These are phyloP conservation scores for Chlorella sp. DNA, from an alignment of 139 green algal species.

Conservation along the genomic window DNA sequence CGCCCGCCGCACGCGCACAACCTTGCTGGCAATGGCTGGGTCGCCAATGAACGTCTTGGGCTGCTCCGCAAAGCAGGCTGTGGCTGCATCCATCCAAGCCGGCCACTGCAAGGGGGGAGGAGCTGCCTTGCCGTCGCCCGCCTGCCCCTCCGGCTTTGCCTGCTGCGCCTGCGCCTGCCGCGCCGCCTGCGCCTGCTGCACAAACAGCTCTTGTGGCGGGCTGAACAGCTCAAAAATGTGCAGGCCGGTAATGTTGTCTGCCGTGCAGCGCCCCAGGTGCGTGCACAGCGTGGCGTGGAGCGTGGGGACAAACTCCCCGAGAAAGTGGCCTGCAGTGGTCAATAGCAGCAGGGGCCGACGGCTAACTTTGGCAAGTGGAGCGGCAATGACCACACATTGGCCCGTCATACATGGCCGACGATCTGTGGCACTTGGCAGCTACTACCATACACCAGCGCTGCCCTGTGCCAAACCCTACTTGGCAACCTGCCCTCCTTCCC, in stretches of 20 bases:
- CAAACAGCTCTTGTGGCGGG: too few species aligned
- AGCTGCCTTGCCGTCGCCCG: too few species aligned
- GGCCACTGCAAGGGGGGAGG: not conserved
- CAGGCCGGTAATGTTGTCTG: not conserved
- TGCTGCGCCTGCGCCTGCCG: not conserved
- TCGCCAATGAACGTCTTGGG: not conserved
- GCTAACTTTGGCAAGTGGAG: too few species aligned
- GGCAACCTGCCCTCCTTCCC: too few species aligned
- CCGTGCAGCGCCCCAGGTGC: slow-evolving; percentile 1
- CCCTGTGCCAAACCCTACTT: too few species aligned
- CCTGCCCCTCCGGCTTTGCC: too few species aligned
- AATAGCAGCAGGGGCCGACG: too few species aligned
- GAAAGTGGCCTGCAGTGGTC: not conserved
- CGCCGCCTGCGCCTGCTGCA: not conserved
- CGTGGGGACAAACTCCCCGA: not conserved
- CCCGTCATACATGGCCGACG: too few species aligned
- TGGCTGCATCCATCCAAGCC: not conserved
- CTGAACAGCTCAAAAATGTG: not conserved
- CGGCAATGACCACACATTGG: too few species aligned
- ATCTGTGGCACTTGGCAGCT: too few species aligned
- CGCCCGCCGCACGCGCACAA: not conserved
- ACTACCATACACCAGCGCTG: too few species aligned
- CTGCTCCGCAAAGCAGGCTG: not conserved
- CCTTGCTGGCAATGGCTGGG: not conserved
- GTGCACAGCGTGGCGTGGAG: not conserved